Evolutionary conservation across 2,329 filamentous ascomycete genomes (phyloP).

Genomic region (Talaromyces amestolkiae): DNA sequence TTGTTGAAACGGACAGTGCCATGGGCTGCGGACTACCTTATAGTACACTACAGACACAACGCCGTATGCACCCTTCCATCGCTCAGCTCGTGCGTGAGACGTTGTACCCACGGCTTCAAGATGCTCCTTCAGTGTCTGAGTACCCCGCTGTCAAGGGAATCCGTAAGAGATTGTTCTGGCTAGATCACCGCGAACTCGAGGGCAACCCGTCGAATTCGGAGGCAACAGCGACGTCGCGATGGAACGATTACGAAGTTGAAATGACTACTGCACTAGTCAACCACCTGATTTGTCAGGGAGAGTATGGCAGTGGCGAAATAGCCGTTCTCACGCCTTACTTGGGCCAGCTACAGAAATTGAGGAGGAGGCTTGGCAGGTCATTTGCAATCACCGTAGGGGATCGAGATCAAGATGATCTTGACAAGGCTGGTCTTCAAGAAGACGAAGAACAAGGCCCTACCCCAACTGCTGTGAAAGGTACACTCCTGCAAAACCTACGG

Average conservation of each 20-base stretch:
- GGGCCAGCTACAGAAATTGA: slow-evolving; percentile 52
- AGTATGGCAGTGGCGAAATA: slow-evolving; percentile 60
- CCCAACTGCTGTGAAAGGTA: slow-evolving; percentile 36
- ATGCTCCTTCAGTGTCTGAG: slow-evolving; percentile 41
- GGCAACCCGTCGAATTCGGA: slow-evolving; percentile 26
- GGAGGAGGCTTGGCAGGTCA: slow-evolving; percentile 35
- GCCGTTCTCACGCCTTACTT: slow-evolving; percentile 66
- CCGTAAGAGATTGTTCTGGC: slow-evolving; percentile 51
- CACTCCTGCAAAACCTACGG: slow-evolving; percentile 50
- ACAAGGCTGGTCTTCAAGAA: slow-evolving; percentile 37
- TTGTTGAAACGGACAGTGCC: slow-evolving; percentile 35
- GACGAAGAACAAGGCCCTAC: background rate
- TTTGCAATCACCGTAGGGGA: slow-evolving; percentile 66
- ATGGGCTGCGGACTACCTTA: slow-evolving; percentile 33
- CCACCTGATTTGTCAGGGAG: slow-evolving; percentile 65
- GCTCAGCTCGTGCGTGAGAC: slow-evolving; percentile 57
- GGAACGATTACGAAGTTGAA: slow-evolving; percentile 57
- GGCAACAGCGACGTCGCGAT: slow-evolving; percentile 41
- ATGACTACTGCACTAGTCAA: slow-evolving; percentile 63
- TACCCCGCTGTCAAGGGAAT: slow-evolving; percentile 51
- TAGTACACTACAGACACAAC: slow-evolving; percentile 55
- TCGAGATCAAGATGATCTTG: slow-evolving; percentile 57
- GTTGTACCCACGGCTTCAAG: slow-evolving; percentile 57
- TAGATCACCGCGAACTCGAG: slow-evolving; percentile 50
- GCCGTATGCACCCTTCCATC: slow-evolving; percentile 65